Evolutionary conservation across 257 asterid species (phyloP), one percentile per base, ranked within the genome.

Genomic region (Solanum boliviense): DNA sequence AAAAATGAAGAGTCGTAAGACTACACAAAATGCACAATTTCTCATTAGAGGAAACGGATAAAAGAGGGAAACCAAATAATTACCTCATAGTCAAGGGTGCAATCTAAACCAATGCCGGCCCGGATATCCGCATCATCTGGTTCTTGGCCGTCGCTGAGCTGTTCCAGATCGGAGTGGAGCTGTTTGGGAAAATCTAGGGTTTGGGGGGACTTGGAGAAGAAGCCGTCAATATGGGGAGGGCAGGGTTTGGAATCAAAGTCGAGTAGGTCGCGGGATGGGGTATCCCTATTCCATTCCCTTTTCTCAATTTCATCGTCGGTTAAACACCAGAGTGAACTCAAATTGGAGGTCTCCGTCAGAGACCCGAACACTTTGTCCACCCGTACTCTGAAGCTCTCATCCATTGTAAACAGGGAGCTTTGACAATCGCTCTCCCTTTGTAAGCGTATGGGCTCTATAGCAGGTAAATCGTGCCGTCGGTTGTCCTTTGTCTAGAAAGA

Each of bases 21-120:
- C 56, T 25, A 25, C 74, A 68, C 21, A 67, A 67, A 29, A 73
- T 62, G 32, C 16, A n/a, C 72, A n/a, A n/a, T 5, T 65, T 52
- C 21, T 11, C 65, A 18, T 67, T 67, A n/a, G 78, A 70, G n/a
- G 78, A 71, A 71, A 71, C 6, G n/a, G 3, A 31, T 11, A 31
- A 71, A 71, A 31, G 41, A 31, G 23, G 39, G 36, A 15, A 83
- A 70, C 5, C 38, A 32, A 83, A 4, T 29, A 31, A 31, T 32
- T 73, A 96, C 99, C 98, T 96, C 98, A 85, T 83, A 89, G 87
- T 96, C 99, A 85, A 96, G 97, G 71, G 98, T 93, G 92, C 94
- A 93, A 88, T 96, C 98, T 62, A 93, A 96, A 84, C 99, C 98
- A 86, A 96, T 94, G 36, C 91, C 92, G 87, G 98, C 89, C 32